Evolutionary conservation across 2,329 filamentous ascomycete genomes (phyloP).

Genomic region (Arthrobotrys sphaeroides): DNA sequence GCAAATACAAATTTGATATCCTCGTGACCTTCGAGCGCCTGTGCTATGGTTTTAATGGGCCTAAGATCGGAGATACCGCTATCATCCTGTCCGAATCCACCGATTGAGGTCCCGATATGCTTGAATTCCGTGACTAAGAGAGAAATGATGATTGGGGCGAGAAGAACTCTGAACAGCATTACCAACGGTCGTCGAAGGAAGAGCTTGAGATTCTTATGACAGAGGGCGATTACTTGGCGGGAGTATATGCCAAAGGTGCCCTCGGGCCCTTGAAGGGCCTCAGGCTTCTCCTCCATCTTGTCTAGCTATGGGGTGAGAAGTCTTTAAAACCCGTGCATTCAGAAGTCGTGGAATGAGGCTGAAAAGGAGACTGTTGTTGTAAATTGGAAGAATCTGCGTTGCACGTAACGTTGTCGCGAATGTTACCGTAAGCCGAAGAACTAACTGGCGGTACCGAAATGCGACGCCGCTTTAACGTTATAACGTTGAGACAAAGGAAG

Average conservation of each 20-base stretch:
- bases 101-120: conserved; percentile 21
- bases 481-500: not conserved
- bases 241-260: conserved; percentile 28
- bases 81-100: not conserved
- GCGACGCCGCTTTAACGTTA: not conserved
- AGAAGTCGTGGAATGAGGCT: not conserved
- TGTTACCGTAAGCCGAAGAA: too few relatives aligned
- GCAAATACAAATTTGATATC: conserved; percentile 77
- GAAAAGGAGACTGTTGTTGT: not conserved
- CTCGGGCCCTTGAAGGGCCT: conserved; percentile 5
- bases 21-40: conserved; percentile 62
- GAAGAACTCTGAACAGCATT: conserved; percentile 42
- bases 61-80: conserved; percentile 41
- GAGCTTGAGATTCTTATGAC: conserved; percentile 51
- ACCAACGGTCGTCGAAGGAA: conserved; percentile 42
- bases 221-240: conserved; percentile 42
- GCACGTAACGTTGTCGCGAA: not conserved
- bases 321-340: not conserved
- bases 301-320: not conserved
- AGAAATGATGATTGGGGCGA: conserved; percentile 32
- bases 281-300: conserved; percentile 16
- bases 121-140: conserved; percentile 32
- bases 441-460: too few relatives aligned
- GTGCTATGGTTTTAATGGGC: conserved; percentile 72
- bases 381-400: not conserved